Evolutionary conservation across 805 yeast species (phyloP), one percentile per base, ranked within the genome.

Genomic region (Kockiozyma suomiensis): DNA sequence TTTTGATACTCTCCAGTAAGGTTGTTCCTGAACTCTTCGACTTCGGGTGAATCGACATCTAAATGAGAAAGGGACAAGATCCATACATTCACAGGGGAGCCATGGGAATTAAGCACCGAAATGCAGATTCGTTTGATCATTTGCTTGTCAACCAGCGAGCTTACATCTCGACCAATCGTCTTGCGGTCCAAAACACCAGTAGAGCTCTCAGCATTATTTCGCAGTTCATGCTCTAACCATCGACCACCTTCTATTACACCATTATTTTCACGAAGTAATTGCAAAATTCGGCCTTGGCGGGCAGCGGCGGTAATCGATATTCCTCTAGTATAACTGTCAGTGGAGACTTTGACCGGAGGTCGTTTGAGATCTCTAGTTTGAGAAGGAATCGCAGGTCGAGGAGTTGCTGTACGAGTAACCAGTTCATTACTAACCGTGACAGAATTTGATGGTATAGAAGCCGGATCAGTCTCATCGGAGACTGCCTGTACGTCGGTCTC

Each of bases 151-250:
- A 71, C 72, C 30, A 84, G 71, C 3, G 67, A 58, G 0, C 66
- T 63, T 0, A 81, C 73, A 63, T 82, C 86, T 4, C 79, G 77
- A 5, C 70, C 67, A 12, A 82, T 67, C 0, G 92, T 87, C 54
- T 78, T 79, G 35, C 82, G 78, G 65, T 87, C 92, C 17, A 84
- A 75, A 1, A 71, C 71, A 13, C 81, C 75, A 0, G 79, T 79
- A 63, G 48, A 25, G 8, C 51, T 62, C 1, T 59, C 50, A 25
- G 81, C 64, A 17, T 62, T 66, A 2, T 74, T 76, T n/a, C 82
- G 76, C 1, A 85, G 65, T 4, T 68, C 70, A 8, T 73, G 75
- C 40, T 75, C 69, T 37, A 85, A 73, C 8, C 70, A 73, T 15
- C 66, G 69, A n/a, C 81, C 79, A 0, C 81, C 74, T 28, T 76